These are phyloP conservation scores for Poa annua DNA, from an alignment of 176 grass and related monocot genomes.

Conservation along the genomic window DNA sequence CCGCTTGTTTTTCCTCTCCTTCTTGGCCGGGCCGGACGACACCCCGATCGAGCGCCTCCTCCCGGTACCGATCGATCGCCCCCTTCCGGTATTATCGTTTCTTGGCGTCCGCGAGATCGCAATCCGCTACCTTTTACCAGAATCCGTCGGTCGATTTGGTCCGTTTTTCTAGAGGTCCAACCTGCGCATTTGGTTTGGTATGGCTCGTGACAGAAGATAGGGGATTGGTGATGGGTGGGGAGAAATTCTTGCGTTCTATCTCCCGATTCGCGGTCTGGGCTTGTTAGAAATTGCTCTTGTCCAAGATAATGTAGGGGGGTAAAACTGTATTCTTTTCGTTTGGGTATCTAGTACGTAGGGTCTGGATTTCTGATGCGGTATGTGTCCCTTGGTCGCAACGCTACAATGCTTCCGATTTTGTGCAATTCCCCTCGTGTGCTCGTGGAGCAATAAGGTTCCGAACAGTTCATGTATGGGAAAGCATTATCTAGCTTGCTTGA, in stretches of 20 bases:
- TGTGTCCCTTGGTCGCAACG: not conserved
- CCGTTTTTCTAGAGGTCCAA: not conserved
- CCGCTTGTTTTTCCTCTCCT: not conserved
- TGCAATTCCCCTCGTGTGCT: not conserved
- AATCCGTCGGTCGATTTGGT: not conserved
- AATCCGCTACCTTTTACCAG: not conserved
- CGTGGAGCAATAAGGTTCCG: not conserved
- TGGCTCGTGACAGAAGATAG: not conserved
- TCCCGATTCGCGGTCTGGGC: constrained; percentile 2
- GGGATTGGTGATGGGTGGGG: not conserved
- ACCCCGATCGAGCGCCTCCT: not conserved
- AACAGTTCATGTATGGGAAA: not conserved
- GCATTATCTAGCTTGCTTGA: too few relatives aligned
- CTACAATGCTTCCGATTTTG: not conserved
- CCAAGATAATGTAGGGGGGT: not conserved
- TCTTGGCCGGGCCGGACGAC: not conserved
- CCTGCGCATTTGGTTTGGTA: not conserved
- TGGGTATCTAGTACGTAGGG: not conserved
- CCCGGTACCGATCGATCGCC: constrained; percentile 28
- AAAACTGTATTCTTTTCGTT: not conserved
- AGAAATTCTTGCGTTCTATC: not conserved
- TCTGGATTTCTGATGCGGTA: not conserved
- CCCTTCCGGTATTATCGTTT: not conserved
- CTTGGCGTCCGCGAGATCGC: not conserved
- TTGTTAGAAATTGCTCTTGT: constrained; percentile 15